Base-by-base conservation (phyloP, 495 filamentous ascomycete genomes). In the Neurospora sublineolata region DNA sequence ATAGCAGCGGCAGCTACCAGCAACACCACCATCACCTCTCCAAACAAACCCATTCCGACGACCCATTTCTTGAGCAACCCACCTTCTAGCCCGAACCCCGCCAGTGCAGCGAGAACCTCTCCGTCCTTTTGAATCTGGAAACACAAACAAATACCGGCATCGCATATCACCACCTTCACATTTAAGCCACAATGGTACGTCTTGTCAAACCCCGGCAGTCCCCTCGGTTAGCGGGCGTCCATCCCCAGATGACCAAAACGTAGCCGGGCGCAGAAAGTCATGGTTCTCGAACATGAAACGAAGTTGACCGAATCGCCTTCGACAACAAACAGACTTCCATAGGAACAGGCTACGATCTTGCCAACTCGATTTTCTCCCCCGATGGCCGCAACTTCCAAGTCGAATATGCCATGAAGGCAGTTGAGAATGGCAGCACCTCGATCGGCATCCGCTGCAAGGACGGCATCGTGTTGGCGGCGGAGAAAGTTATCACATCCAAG, bases 321-420 rank as follows among this genome's bases (percentile, higher is more conserved):
- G 16, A 58, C 38, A 36, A 58, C 52, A 69, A 69, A 67, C 72
- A 98, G 95, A 99, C 95, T 78, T 99, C 95, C 77, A 99, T 99
- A 89, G 95, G 95, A 80, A 99, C 95, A 77, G 95, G 95, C 78
- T 99, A 99, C 84, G 95, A 99, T 88, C 92, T 99, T 79, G 92
- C 92, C 77, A 99, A 99, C 87, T 98, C 96, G 77, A 94, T 97
- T 83, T 99, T 97, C 86, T 97, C 94, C 41, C 95, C 95, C 71
- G 95, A 99, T 85, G 95, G 95, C 81, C 90, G 95, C 75, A 99
- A 99, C 83, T 99, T 99, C 82, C 95, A 99, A 83, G 95, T 98
- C 80, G 95, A 99, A 86, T 99, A 99, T 83, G 95, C 95, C 72
- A 90, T 95, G 71, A 99, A 99, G 86, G 95, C 95, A 73, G 95